Evolutionary conservation across 139 green algal genomes (phyloP), one percentile per base, ranked within the genome.

Genomic region (Spirogloea muscicola): DNA sequence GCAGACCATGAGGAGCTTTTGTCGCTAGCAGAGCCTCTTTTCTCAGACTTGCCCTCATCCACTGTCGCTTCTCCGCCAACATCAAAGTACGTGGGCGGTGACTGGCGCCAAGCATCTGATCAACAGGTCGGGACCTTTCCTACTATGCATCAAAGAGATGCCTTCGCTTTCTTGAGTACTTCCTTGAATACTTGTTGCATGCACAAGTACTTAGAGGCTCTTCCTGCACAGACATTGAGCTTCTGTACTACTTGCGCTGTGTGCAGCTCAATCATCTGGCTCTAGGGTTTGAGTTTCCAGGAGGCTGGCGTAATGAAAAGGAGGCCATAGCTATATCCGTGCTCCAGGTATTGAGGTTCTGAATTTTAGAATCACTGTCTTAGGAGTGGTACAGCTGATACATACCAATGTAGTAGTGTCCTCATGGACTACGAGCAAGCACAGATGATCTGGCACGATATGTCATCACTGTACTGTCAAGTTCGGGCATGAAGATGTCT

Each of bases 281-380:
- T 41, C 74, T 95, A 34, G 90, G 73, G 1, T 95, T 95, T 60
- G 88, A 93, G 74, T 89, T 87, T 31, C 13, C 57, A 13, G 93
- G 93, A 29, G 93, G 93, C 9, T 98, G 93, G 92, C 70, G 83
- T 3, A 92, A 98, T 68, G 82, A 96, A 10, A 89, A 96, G 82
- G 87, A 82, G 21, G 81, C 86, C 2, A 83, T 93, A 21, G 86
- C 86, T 3, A 88, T 91, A 74, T 94, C 90, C 58, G 87, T 97
- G 49, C 85, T 88, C n/a, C 75, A 82, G 73, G 70, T 79, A 13
- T 39, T 64, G 10, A 31, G 27, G 55, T 39, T 64, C 13, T 16
- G 27, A 64, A 13, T 64, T 16, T 10, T 41, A 36, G 18, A 21
- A 16, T 64, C 13, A 41, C 21, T 55, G 21, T 31, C 21, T 31